phyloP scores from a whole-genome alignment of 202 grass and related monocot genomes.

The Panicum virgatum region DNA sequence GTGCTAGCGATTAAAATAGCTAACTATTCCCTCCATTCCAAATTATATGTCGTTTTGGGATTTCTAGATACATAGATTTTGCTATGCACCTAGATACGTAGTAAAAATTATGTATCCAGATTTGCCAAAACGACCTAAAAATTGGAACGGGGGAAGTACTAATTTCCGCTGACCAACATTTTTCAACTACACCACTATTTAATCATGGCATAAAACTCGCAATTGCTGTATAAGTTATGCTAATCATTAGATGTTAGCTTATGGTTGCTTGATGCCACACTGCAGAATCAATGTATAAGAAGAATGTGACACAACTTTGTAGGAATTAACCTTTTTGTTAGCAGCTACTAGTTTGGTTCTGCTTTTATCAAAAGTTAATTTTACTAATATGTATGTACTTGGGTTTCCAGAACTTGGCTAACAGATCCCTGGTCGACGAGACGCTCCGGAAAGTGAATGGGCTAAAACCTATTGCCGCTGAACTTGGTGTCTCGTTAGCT shows the following conservation, averaged over 20 bases:
- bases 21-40: too few species aligned
- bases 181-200: not conserved
- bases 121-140: too few species aligned
- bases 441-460: conserved; percentile 85
- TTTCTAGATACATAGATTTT: too few species aligned
- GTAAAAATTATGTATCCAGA: too few species aligned
- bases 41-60: too few species aligned
- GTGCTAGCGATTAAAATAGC: not conserved
- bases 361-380: not conserved
- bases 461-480: conserved; percentile 82
- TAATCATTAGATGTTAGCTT: not conserved
- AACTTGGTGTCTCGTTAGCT: conserved; percentile 75
- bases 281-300: not conserved
- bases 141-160: too few species aligned
- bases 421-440: conserved; percentile 85
- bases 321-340: not conserved
- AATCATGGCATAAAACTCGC: not conserved
- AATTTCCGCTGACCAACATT: not conserved
- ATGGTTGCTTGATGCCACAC: not conserved
- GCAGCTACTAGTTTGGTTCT: not conserved
- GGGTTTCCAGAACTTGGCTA: conserved; percentile 77
- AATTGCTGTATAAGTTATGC: not conserved
- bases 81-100: too few species aligned
- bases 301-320: not conserved
- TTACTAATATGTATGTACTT: not conserved